Evolutionary conservation across 768 basidiomycete genomes (phyloP).

Genomic region (Lactarius akahatsu): DNA sequence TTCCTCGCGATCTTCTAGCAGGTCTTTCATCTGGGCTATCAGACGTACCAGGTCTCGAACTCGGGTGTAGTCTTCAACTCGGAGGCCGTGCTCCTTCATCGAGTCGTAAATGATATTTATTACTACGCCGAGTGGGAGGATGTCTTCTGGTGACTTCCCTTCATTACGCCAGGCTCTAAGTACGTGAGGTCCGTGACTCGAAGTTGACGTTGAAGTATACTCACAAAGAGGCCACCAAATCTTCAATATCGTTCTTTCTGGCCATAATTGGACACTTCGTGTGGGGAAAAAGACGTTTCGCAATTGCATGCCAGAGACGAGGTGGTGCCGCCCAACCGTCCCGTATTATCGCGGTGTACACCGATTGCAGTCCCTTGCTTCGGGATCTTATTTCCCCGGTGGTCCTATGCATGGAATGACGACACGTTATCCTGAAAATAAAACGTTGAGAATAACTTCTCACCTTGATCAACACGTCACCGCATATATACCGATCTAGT

Average conservation of each 20-base stretch:
- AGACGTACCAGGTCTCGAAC: neutral
- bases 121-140: neutral
- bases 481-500: neutral
- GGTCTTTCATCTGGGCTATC: neutral
- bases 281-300: neutral
- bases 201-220: neutral
- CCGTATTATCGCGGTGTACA: neutral
- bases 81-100: neutral
- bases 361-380: accelerated
- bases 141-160: neutral
- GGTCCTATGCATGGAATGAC: neutral
- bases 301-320: neutral
- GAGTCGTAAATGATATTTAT: neutral
- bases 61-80: neutral
- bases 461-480: neutral
- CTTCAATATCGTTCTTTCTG: neutral
- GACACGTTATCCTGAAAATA: neutral
- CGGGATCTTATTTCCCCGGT: neutral
- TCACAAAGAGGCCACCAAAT: neutral
- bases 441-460: neutral
- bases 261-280: neutral
- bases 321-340: neutral
- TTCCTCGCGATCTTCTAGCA: neutral
- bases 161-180: neutral
- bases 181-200: neutral